Percentiles rank a stretch among this genome's conserved stretches.
phyloP scores from a whole-genome alignment of 2,329 filamentous ascomycete species.

The Geoglossum cookeanum region DNA sequence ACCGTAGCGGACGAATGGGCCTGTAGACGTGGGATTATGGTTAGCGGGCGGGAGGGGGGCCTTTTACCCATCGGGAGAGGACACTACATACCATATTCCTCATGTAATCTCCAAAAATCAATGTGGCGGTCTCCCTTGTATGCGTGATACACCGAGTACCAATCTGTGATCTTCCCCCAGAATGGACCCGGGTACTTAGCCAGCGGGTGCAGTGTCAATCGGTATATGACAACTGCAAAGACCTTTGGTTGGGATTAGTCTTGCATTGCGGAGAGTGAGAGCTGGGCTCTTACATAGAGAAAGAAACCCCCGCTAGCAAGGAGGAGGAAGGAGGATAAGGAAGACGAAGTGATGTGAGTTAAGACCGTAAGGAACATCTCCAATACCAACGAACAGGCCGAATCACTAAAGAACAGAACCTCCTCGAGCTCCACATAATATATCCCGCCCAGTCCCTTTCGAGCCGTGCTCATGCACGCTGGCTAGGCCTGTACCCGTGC shows the following conservation, averaged over 20 bases:
- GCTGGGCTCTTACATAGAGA: neutral
- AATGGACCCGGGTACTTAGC: neutral
- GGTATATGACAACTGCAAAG: neutral
- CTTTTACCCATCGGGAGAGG: conserved; percentile 4
- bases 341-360: neutral
- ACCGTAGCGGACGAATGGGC: conserved; percentile 53
- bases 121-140: conserved; percentile 34
- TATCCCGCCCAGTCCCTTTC: too few relatives aligned
- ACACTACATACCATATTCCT: conserved; percentile 40
- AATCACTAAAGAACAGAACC: too few relatives aligned
- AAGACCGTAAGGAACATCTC: neutral
- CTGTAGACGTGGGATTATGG: conserved; percentile 18
- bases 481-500: too few relatives aligned
- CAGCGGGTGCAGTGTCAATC: neutral
- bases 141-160: neutral
- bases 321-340: neutral
- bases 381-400: neutral
- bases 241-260: neutral
- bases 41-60: neutral
- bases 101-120: conserved; percentile 50
- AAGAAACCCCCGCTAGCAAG: neutral
- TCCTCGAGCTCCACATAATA: too few relatives aligned
- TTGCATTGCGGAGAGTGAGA: too few relatives aligned
- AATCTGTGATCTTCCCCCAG: neutral
- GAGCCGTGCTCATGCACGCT: too few relatives aligned